These are phyloP conservation scores for Naumovozyma dairenensis DNA, from an alignment of 805 yeast genomes.

Conservation along the genomic window DNA sequence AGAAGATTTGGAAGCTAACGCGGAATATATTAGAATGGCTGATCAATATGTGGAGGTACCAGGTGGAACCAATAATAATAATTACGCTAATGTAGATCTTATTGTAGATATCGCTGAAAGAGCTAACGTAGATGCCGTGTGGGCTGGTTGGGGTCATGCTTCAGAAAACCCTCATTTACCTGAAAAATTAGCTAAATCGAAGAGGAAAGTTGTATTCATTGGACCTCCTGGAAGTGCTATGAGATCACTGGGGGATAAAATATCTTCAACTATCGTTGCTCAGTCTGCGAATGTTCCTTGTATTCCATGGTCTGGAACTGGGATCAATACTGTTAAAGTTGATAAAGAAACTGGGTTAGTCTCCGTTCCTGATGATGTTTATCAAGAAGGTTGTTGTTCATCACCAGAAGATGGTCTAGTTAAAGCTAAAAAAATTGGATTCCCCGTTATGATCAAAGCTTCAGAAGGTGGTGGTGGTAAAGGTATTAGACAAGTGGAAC, in stretches of 20 bases:
- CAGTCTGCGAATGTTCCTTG: slow-evolving; percentile 98
- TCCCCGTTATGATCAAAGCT: slow-evolving; percentile 98
- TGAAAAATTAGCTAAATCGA: slow-evolving; percentile 87
- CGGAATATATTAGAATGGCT: slow-evolving; percentile 98
- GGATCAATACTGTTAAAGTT: slow-evolving; percentile 70
- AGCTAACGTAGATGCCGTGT: slow-evolving; percentile 92
- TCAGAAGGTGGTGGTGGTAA: slow-evolving; percentile 99
- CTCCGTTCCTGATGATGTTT: slow-evolving; percentile 76
- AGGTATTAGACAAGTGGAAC: slow-evolving; percentile 94
- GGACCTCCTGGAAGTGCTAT: slow-evolving; percentile 99
- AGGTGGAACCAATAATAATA: slow-evolving; percentile 98
- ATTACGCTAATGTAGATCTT: slow-evolving; percentile 94
- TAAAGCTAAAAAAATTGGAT: slow-evolving; percentile 81
- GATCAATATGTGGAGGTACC: slow-evolving; percentile 98
- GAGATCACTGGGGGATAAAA: slow-evolving; percentile 99
- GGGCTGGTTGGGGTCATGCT: slow-evolving; percentile 99
- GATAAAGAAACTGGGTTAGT: slow-evolving; percentile 69
- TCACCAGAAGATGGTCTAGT: slow-evolving; percentile 81
- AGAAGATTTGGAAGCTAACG: slow-evolving; percentile 94
- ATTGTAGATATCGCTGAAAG: slow-evolving; percentile 97
- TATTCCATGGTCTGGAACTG: slow-evolving; percentile 99
- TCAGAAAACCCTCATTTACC: slow-evolving; percentile 96
- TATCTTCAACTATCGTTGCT: slow-evolving; percentile 95
- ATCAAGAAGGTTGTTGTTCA: slow-evolving; percentile 79
- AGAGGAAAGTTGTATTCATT: slow-evolving; percentile 81